These are phyloP conservation scores for Coemansia erecta DNA, from an alignment of 192 early-diverging fungal genomes.

Conservation along the genomic window DNA sequence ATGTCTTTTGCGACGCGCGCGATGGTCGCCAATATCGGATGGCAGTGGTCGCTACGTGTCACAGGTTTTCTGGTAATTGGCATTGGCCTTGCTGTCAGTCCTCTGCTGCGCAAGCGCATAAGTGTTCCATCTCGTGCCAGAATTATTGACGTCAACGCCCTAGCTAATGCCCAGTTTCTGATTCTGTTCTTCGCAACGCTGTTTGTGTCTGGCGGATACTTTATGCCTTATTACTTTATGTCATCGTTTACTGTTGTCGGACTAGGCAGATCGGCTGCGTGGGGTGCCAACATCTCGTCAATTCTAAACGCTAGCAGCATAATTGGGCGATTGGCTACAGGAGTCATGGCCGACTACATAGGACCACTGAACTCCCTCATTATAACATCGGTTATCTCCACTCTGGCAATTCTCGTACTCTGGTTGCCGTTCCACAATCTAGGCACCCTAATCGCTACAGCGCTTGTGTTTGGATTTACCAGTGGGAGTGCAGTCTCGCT, in stretches of 20 bases:
- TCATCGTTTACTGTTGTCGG: constrained; percentile 21
- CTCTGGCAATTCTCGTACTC: constrained; percentile 14
- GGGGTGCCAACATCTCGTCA: constrained; percentile 34
- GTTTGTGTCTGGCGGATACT: constrained; percentile 26
- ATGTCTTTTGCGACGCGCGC: constrained; percentile 60
- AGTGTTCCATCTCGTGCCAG: constrained; percentile 11
- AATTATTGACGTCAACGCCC: constrained; percentile 19
- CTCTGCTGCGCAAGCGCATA: constrained; percentile 27
- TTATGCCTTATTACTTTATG: constrained; percentile 34
- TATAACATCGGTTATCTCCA: constrained; percentile 7
- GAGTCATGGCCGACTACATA: constrained; percentile 17
- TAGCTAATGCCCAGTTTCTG: constrained; percentile 22
- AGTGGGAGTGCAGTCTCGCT: constrained; percentile 23
- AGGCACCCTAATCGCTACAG: constrained; percentile 11
- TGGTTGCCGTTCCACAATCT: constrained; percentile 37
- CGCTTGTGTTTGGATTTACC: constrained; percentile 28
- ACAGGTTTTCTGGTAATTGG: constrained; percentile 55
- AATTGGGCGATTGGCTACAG: constrained; percentile 24
- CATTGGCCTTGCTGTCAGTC: constrained; percentile 3
- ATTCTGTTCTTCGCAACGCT: constrained; percentile 27
- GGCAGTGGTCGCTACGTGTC: constrained; percentile 70
- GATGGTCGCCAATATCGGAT: no score
- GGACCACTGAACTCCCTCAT: constrained; percentile 27
- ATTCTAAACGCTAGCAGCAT: constrained; percentile 35
- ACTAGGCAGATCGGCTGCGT: neutral